phyloP scores from a whole-genome alignment of 306 rosid genomes.

The Cicer bijugum region DNA sequence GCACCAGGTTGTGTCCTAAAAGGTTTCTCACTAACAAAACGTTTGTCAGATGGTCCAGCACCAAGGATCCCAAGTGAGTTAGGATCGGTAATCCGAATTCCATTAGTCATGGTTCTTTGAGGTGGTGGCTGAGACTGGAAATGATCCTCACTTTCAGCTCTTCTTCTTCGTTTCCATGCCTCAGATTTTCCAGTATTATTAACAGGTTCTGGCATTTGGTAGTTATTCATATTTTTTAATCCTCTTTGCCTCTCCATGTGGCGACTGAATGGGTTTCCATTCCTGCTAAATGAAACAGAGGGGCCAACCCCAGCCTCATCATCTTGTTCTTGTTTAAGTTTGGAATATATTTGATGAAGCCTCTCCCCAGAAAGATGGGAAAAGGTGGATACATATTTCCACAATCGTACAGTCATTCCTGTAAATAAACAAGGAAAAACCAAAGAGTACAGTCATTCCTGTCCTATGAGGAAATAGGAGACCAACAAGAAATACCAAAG shows the following conservation, averaged over 20 bases:
- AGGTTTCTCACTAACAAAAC: conserved; percentile 65
- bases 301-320: conserved; percentile 78
- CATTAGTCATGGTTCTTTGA: conserved; percentile 65
- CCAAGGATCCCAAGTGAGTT: conserved; percentile 91
- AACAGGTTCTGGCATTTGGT: conserved; percentile 64
- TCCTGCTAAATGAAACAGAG: conserved; percentile 70
- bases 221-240: conserved; percentile 51
- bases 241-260: conserved; percentile 68
- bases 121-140: conserved; percentile 66
- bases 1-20: conserved; percentile 69
- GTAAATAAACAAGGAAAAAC: conserved; percentile 38
- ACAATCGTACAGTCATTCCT: conserved; percentile 95
- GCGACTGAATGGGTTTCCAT: conserved; percentile 59
- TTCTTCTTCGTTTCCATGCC: conserved; percentile 91
- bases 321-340: conserved; percentile 81
- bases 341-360: conserved; percentile 87
- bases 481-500: neutral
- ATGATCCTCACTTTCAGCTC: conserved; percentile 69
- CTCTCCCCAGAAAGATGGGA: conserved; percentile 97
- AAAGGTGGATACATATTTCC: conserved; percentile 97
- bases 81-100: conserved; percentile 65
- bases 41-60: conserved; percentile 90
- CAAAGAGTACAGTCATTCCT: neutral
- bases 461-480: conserved; percentile 10
- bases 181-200: conserved; percentile 72